Evolutionary conservation across 2,329 filamentous ascomycete species (phyloP).

Genomic region (Cladophialophora immunda): DNA sequence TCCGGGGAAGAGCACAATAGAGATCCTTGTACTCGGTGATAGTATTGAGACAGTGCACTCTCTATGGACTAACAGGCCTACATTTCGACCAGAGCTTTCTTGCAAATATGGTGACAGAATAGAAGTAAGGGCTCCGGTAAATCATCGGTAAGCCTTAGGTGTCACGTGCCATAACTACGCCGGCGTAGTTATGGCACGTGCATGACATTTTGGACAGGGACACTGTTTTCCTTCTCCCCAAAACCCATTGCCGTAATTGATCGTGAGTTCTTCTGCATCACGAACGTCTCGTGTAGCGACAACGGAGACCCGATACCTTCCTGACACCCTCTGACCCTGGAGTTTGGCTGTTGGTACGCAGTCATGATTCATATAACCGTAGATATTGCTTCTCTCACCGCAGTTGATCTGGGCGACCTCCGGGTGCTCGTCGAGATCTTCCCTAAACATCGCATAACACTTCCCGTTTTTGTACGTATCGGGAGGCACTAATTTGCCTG

Average conservation of each 20-base stretch:
- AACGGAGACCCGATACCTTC: slow-evolving; percentile 8
- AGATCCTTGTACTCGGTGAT: no score
- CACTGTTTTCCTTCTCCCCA: slow-evolving; percentile 5
- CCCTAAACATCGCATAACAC: not conserved
- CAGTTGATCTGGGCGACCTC: slow-evolving; percentile 13
- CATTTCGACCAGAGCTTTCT: no score
- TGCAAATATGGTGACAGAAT: no score
- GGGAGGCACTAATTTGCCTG: not conserved
- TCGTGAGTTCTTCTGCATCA: slow-evolving; percentile 9
- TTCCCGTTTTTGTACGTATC: not conserved
- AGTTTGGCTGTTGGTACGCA: not conserved
- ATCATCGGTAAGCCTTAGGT: no score
- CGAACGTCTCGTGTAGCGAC: slow-evolving; percentile 3
- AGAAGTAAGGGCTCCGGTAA: no score
- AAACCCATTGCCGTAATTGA: slow-evolving; percentile 6
- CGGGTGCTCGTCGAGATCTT: not conserved
- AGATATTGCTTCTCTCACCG: slow-evolving; percentile 4
- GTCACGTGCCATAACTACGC: no score
- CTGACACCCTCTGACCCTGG: slow-evolving; percentile 1
- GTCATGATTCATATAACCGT: not conserved
- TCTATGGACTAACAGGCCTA: no score
- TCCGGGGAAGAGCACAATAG: no score
- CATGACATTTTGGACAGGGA: slow-evolving; percentile 4
- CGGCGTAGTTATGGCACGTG: no score
- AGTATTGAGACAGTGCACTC: no score